Percentiles rank a stretch among this genome's conserved stretches.
Evolutionary conservation across 345 rosid genomes (phyloP).

Genomic region (Triadica sebifera): DNA sequence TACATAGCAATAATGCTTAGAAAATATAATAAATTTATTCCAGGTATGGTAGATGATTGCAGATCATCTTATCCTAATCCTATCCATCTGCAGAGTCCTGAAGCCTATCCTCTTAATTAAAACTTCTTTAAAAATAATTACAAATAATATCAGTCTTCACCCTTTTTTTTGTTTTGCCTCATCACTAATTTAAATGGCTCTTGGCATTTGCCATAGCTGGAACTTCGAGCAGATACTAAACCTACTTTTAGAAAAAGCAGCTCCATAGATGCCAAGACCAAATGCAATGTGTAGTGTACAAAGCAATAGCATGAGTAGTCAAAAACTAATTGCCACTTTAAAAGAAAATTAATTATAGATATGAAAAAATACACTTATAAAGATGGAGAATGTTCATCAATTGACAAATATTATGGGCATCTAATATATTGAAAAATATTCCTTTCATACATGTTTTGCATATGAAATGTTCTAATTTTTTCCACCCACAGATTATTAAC

Average conservation of each 20-base stretch:
- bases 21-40: no score
- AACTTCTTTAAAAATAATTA: no score
- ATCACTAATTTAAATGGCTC: no score
- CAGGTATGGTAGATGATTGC: no score
- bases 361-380: not conserved
- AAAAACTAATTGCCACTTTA: not conserved
- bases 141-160: no score
- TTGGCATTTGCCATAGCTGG: not conserved
- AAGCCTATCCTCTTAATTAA: no score
- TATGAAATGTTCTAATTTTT: not conserved
- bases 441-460: slow-evolving; percentile 30
- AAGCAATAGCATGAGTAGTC: not conserved
- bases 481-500: not conserved
- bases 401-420: not conserved
- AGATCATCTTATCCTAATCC: no score
- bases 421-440: slow-evolving; percentile 16
- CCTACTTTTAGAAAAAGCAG: slow-evolving; percentile 8
- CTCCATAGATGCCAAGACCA: slow-evolving; percentile 11
- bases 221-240: slow-evolving; percentile 14
- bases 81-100: no score
- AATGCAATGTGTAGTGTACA: slow-evolving; percentile 13
- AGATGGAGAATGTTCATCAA: slow-evolving; percentile 4
- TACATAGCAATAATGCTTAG: no score
- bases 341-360: not conserved
- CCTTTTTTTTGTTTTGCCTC: no score